A percentile compares a stretch with the other conserved stretches of the same genome.
Conservation (phyloP, 768 basidiomycete species). For the Leccinum longicurvipes region DNA sequence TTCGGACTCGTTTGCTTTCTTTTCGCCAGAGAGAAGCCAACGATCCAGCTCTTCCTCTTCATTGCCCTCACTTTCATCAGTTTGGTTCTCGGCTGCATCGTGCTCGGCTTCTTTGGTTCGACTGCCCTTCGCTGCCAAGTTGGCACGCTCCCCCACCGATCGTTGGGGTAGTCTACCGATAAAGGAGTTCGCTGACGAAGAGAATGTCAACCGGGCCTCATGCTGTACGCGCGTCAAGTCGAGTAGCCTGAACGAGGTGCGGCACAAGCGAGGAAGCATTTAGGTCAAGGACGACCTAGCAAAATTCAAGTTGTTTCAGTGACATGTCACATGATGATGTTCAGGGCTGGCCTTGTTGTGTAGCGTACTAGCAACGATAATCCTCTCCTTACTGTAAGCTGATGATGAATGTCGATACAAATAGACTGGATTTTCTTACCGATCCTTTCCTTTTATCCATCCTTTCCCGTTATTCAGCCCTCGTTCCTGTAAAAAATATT, state of each 20-base stretch:
- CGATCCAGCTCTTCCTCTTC: slow-evolving; percentile 17
- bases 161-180: slow-evolving; percentile 13
- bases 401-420: neutral
- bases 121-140: neutral
- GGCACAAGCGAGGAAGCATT: slow-evolving; percentile 25
- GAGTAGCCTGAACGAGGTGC: slow-evolving; percentile 9
- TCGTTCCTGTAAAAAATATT: slow-evolving; percentile 43
- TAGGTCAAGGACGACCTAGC: neutral
- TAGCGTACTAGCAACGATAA: too few species aligned
- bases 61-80: neutral
- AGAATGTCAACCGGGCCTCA: slow-evolving; percentile 18
- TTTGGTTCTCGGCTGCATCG: slow-evolving; percentile 2
- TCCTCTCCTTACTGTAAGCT: too few species aligned
- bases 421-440: neutral
- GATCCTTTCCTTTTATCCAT: slow-evolving; percentile 37
- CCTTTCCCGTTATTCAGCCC: slow-evolving; percentile 50
- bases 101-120: slow-evolving; percentile 4
- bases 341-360: slow-evolving; percentile 16
- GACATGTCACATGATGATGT: slow-evolving; percentile 25
- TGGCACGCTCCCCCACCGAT: slow-evolving; percentile 1
- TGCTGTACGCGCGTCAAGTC: slow-evolving; percentile 6
- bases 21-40: slow-evolving; percentile 13
- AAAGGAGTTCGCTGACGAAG: slow-evolving; percentile 16
- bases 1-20: slow-evolving; percentile 17
- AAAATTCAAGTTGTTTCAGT: slow-evolving; percentile 18